A percentile compares a stretch with the other conserved stretches of the same genome.
Evolutionary conservation across 2,329 filamentous ascomycete species (phyloP).

Genomic region (Trichophyton rubrum): DNA sequence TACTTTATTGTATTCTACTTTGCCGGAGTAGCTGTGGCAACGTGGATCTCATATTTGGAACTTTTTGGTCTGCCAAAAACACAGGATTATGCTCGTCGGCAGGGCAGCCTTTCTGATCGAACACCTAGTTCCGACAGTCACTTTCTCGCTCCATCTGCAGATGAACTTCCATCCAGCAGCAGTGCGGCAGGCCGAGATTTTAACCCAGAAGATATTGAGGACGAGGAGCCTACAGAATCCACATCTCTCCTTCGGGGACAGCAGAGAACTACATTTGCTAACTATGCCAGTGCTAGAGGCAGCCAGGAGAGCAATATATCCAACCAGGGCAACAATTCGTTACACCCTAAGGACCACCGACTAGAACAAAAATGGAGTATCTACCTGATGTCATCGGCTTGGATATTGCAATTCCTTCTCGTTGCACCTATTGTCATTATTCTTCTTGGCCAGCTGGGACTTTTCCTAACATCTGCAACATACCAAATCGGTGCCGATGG

Average conservation of each 20-base stretch:
- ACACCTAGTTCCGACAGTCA: conserved; percentile 23
- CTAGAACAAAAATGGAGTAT: conserved; percentile 79
- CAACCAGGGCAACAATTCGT: conserved; percentile 17
- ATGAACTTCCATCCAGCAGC: conserved; percentile 22
- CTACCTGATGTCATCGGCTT: conserved; percentile 67
- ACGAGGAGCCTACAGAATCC: conserved; percentile 39
- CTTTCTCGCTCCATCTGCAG: conserved; percentile 32
- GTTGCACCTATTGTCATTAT: conserved; percentile 67
- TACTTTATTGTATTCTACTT: conserved; percentile 77
- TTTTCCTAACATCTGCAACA: conserved; percentile 59
- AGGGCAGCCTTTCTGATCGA: conserved; percentile 30
- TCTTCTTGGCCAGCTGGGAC: conserved; percentile 60
- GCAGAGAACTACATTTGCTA: conserved; percentile 43
- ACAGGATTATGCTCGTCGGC: conserved; percentile 51
- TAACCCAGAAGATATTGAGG: conserved; percentile 24
- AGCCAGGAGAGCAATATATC: conserved; percentile 18
- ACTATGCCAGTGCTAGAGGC: conserved; percentile 34
- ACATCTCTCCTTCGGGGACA: conserved; percentile 44
- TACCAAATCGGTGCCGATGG: conserved; percentile 79
- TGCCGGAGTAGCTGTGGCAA: conserved; percentile 58
- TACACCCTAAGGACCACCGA: conserved; percentile 41
- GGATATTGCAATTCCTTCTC: conserved; percentile 74
- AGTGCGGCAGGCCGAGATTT: conserved; percentile 10
- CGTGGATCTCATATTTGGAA: conserved; percentile 66
- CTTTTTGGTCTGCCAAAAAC: conserved; percentile 65